Conservation (phyloP, 2,329 filamentous ascomycete genomes). For the Colletotrichum sp. region DNA sequence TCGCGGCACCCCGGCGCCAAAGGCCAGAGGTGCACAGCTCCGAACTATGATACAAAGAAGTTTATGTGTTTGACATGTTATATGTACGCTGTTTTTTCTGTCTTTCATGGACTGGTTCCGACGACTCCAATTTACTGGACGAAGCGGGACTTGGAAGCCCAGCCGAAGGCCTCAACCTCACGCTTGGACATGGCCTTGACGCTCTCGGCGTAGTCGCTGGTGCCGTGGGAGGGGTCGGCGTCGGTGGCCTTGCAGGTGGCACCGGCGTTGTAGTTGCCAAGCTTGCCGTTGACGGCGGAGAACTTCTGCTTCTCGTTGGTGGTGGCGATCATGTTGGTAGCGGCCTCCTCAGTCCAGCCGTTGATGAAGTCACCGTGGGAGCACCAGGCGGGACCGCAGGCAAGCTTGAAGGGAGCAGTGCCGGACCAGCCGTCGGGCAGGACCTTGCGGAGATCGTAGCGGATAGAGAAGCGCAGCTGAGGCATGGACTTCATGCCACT, state of each 20-base stretch:
- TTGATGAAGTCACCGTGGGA: conserved; percentile 55
- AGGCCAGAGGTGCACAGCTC: neutral
- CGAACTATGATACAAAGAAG: conserved; percentile 1
- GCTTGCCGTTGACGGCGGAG: conserved; percentile 36
- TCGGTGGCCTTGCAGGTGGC: conserved; percentile 37
- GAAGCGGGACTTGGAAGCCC: conserved; percentile 20
- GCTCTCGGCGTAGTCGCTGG: conserved; percentile 44
- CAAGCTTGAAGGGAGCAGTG: conserved; percentile 45
- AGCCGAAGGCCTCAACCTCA: conserved; percentile 9
- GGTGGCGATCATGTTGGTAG: conserved; percentile 44
- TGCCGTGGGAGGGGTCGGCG: conserved; percentile 44
- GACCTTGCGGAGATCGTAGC: conserved; percentile 49
- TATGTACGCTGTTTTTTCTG: neutral
- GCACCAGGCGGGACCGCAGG: conserved; percentile 45
- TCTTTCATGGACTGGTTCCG: neutral
- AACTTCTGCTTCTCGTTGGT: conserved; percentile 41
- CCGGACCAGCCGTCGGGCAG: conserved; percentile 50
- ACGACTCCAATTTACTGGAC: neutral
- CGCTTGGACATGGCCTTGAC: conserved; percentile 26
- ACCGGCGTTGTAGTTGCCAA: conserved; percentile 34
- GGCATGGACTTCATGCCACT: conserved; percentile 49
- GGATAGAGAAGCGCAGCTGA: conserved; percentile 51
- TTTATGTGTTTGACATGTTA: neutral
- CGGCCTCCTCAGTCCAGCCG: conserved; percentile 48
- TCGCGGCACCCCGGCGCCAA: neutral